Conservation (phyloP, 2,329 filamentous ascomycete genomes). For the Hymenotorrendiella dingleyae region DNA sequence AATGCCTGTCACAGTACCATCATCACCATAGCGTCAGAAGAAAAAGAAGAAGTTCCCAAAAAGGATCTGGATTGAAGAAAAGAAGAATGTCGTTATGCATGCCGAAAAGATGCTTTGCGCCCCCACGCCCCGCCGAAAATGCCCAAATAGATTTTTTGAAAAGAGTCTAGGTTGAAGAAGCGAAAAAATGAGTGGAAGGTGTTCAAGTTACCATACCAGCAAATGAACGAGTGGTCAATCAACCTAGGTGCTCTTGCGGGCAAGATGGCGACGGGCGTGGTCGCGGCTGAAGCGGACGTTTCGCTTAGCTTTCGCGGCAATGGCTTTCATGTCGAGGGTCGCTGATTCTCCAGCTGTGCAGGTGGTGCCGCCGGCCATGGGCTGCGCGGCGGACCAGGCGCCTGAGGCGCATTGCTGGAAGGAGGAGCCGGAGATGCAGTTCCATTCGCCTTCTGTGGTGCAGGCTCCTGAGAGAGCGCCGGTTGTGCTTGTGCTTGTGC, state of each 20-base stretch:
- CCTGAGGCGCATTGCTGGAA: slow-evolving; percentile 53
- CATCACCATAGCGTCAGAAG: not conserved
- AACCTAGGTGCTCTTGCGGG: slow-evolving; percentile 4
- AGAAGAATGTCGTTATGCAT: not conserved
- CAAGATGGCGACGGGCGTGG: slow-evolving; percentile 27
- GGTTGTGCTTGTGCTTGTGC: slow-evolving; percentile 19
- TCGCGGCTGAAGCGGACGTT: slow-evolving; percentile 21
- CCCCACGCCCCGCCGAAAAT: not conserved
- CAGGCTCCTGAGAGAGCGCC: slow-evolving; percentile 32
- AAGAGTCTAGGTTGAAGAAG: not conserved
- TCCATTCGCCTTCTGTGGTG: slow-evolving; percentile 45
- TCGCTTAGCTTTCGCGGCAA: slow-evolving; percentile 16
- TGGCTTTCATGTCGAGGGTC: slow-evolving; percentile 34
- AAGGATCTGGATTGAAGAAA: not conserved
- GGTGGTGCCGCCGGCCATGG: slow-evolving; percentile 40
- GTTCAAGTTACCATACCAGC: slow-evolving; percentile 23
- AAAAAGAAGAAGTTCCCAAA: not conserved
- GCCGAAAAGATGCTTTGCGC: not conserved
- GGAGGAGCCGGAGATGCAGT: slow-evolving; percentile 44
- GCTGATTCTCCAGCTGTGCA: slow-evolving; percentile 40
- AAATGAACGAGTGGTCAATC: slow-evolving; percentile 6
- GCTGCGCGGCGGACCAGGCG: slow-evolving; percentile 39
- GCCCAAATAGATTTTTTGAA: not conserved
- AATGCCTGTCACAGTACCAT: not conserved
- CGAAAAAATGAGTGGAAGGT: slow-evolving; percentile 18